Base-by-base conservation (phyloP, 768 basidiomycete genomes). In the Crucibulum laeve region DNA sequence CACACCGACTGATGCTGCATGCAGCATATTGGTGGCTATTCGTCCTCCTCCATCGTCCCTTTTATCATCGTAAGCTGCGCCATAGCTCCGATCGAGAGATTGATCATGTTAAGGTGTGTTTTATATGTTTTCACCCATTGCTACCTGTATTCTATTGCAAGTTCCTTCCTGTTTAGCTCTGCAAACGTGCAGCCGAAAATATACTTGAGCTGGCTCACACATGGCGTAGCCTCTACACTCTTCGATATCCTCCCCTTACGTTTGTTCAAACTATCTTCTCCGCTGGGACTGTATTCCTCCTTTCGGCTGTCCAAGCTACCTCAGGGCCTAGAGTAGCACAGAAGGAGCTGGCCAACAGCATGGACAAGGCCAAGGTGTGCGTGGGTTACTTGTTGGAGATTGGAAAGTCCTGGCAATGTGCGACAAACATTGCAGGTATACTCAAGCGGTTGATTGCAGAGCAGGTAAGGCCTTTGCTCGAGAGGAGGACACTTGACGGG, bases 41-140 rank as follows among this genome's bases (percentile, higher is more conserved):
- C 48, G 78, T 84, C 25, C 69, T 84, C 14, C 70, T 84, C 0
- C 78, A 82, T 47, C 69, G 81, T 2, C 80, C 80, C 0, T 78
- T 64, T 65, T 79, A 67, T 57, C 71, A 60, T 48, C 73, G 63
- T 48, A 61, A 69, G 46, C 59, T 60, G 47, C 59, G 61, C 47
- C 60, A 64, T 51, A 62, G 48, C 46, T 62, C 57, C 10, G 70
- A 67, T 45, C 61, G 56, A 42, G 68, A 64, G 46, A 76, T 68
- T 44, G 76, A 69, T 50, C 76, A 78, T 53, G 72, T 77, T 53
- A 79, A 79, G 64, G 77, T 75, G 45, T 19, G 61, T 26, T 18
- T 35, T 13, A 4, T 5, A 37, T n/a, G 4, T 44, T 48, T 37
- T 54, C 47, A 33, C 55, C 51, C 25, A 45, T 38, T 39, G 43